Base-by-base conservation (phyloP, 192 early-diverging fungal genomes). In the Anaeromyces robustus region DNA sequence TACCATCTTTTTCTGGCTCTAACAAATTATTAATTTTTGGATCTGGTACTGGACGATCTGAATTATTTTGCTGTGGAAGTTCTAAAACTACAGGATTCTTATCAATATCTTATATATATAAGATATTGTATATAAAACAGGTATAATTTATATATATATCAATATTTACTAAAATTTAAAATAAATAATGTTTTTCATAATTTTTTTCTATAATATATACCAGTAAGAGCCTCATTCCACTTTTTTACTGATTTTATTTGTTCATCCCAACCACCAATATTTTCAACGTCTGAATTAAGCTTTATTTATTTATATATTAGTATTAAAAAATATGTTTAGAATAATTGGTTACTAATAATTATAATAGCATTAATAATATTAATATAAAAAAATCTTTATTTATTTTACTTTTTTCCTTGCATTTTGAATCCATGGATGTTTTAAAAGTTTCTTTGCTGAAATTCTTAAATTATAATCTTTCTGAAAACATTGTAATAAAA, bases 171-270 rank as follows among this genome's bases (percentile, higher is more conserved):
- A 3, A 6, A 59, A 28, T 30, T 31, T 26, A 30, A 82, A 28
- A 84, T n/a, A n/a, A n/a, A n/a, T n/a, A n/a, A n/a, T n/a, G n/a
- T n/a, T n/a, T n/a, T n/a, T n/a, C n/a, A n/a, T n/a, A n/a, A n/a
- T n/a, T n/a, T n/a, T n/a, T n/a, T n/a, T n/a, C n/a, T n/a, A n/a
- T n/a, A n/a, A n/a, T n/a, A 29, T 14, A 26, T n/a, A 29, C 84
- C 81, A 83, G 85, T 86, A 83, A 77, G 84, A 85, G 87, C 88
- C 29, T 87, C 86, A 52, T 88, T 87, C n/a, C 83, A 83, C 81
- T 88, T 86, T 29, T 88, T 85, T 12, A 89, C 83, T 32, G 86
- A 85, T 6, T 82, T 82, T 81, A 89, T 88, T 28, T 87, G 88
- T 41, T 89, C 88, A 31, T 86, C 88, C 29, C 88, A 87, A 30